Evolutionary conservation across 179 eudicot genomes (phyloP).

Genomic region (Actinidia chinensis): DNA sequence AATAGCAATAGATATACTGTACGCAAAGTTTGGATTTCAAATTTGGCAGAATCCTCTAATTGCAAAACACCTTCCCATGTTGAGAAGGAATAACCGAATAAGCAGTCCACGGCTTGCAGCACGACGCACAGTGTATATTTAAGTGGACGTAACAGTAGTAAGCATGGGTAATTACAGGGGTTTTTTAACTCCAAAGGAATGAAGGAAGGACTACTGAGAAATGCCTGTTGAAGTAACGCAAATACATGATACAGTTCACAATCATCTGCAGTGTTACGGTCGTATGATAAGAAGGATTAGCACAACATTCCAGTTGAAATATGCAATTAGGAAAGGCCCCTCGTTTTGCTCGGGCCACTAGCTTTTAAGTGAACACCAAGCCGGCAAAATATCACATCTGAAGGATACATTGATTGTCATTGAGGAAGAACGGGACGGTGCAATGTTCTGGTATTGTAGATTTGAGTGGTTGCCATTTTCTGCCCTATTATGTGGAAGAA

Average conservation of each 20-base stretch:
- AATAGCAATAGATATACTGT: no score
- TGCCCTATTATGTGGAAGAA: constrained; percentile 84
- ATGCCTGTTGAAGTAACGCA: neutral
- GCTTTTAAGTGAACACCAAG: no score
- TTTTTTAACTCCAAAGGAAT: neutral
- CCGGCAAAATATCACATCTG: neutral
- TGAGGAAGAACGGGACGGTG: constrained; percentile 80
- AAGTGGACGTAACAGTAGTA: no score
- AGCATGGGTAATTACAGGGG: no score
- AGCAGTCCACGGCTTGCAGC: no score
- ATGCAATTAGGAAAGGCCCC: neutral
- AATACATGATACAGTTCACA: neutral
- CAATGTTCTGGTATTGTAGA: constrained; percentile 85
- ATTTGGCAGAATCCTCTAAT: no score
- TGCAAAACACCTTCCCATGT: no score
- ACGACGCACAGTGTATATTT: no score
- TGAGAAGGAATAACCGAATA: no score
- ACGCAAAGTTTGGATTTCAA: no score
- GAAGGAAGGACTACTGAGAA: constrained; percentile 3
- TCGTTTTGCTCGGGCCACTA: no score
- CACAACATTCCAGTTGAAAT: neutral
- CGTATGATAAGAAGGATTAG: neutral
- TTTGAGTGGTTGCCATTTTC: constrained; percentile 73
- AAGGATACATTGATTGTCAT: neutral
- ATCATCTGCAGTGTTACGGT: neutral